These are phyloP conservation scores for Backusella australiensis DNA, from an alignment of 192 early-diverging fungal species.

Conservation along the genomic window DNA sequence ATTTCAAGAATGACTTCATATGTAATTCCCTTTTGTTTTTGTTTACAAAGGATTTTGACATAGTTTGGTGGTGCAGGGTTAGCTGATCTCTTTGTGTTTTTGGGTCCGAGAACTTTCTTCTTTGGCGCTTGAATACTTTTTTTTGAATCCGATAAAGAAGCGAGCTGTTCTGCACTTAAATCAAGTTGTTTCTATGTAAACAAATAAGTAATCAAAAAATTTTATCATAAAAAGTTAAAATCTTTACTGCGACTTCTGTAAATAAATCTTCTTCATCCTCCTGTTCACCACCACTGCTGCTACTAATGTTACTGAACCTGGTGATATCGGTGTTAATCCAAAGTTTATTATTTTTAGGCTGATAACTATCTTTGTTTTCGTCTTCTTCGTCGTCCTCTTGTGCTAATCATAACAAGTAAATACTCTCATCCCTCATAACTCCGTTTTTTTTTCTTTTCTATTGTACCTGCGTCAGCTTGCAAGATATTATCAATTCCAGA, in stretches of 20 bases:
- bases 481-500: not conserved
- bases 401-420: not conserved
- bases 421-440: not conserved
- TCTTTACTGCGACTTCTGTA: slow-evolving; percentile 13
- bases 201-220: not conserved
- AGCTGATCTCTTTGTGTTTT: not conserved
- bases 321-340: slow-evolving; percentile 1
- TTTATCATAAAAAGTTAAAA: not conserved
- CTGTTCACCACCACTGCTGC: not conserved
- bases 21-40: slow-evolving; percentile 16
- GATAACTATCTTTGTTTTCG: not conserved
- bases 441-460: not conserved
- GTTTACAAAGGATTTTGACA: slow-evolving; percentile 13
- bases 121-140: not conserved
- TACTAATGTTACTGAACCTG: not conserved
- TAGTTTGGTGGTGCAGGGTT: slow-evolving; percentile 7
- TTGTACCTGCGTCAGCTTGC: not conserved
- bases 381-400: not conserved
- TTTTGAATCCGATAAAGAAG: not conserved
- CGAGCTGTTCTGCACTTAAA: slow-evolving; percentile 8
- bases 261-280: slow-evolving; percentile 9
- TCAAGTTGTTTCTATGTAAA: slow-evolving; percentile 10
- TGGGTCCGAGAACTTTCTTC: not conserved
- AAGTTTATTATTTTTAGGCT: not conserved
- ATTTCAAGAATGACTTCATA: slow-evolving; percentile 12